A percentile compares a stretch with the other conserved stretches of the same genome.
These are phyloP conservation scores for Borealophlyctis nickersoniae DNA, from an alignment of 192 early-diverging fungal genomes.

Conservation along the genomic window DNA sequence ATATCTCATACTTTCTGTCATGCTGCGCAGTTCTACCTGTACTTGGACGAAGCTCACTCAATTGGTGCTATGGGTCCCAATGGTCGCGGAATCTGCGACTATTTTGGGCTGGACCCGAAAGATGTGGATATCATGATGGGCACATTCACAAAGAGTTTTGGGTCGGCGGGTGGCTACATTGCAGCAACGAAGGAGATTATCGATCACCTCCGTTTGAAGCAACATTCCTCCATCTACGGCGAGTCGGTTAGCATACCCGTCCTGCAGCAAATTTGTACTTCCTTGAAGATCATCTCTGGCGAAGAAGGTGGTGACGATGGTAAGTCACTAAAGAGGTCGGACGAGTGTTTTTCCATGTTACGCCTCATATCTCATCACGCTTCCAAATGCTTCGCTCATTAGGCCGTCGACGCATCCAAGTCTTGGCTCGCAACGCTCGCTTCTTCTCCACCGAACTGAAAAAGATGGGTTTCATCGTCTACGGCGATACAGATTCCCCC, in stretches of 20 bases:
- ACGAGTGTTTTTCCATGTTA: too few species aligned
- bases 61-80: slow-evolving; percentile 91
- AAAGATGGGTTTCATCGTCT: slow-evolving; percentile 91
- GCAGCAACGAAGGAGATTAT: slow-evolving; percentile 71
- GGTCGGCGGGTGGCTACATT: slow-evolving; percentile 95
- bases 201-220: slow-evolving; percentile 73
- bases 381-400: too few species aligned
- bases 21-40: slow-evolving; percentile 79
- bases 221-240: slow-evolving; percentile 84
- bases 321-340: too few species aligned
- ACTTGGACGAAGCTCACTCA: slow-evolving; percentile 97
- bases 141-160: slow-evolving; percentile 97
- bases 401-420: slow-evolving; percentile 77
- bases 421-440: slow-evolving; percentile 80
- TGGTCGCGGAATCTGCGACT: slow-evolving; percentile 95
- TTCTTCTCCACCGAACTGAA: slow-evolving; percentile 78
- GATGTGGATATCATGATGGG: slow-evolving; percentile 96
- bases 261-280: slow-evolving; percentile 84
- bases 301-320: slow-evolving; percentile 82
- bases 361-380: too few species aligned
- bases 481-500: slow-evolving; percentile 82
- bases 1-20: too few species aligned
- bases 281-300: slow-evolving; percentile 89
- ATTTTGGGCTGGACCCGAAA: slow-evolving; percentile 84
- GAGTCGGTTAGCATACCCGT: slow-evolving; percentile 86